A percentile compares a stretch with the other conserved stretches of the same genome.
These are phyloP conservation scores for Vitis rupestris DNA, from an alignment of 164 flowering plant genomes.

Conservation along the genomic window DNA sequence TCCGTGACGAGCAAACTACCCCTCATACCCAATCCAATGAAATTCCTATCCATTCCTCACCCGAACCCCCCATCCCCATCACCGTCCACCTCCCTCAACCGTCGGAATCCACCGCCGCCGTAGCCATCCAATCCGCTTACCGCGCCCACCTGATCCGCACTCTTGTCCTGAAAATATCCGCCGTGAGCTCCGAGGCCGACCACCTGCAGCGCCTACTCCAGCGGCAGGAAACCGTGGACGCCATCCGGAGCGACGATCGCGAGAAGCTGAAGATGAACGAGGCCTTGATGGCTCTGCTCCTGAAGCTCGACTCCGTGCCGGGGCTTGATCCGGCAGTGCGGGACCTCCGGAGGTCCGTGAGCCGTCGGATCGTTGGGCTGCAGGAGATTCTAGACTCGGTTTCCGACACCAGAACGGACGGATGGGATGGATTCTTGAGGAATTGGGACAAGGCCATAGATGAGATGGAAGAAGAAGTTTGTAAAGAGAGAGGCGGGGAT, in stretches of 20 bases:
- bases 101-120: slow-evolving; percentile 33
- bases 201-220: slow-evolving; percentile 54
- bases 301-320: slow-evolving; percentile 73
- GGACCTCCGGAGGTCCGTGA: slow-evolving; percentile 66
- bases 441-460: slow-evolving; percentile 58
- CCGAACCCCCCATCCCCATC: slow-evolving; percentile 14
- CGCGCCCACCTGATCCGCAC: slow-evolving; percentile 52
- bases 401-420: slow-evolving; percentile 23
- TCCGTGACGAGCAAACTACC: slow-evolving; percentile 31
- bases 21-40: slow-evolving; percentile 21
- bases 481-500: slow-evolving; percentile 49
- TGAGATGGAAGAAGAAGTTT: slow-evolving; percentile 44
- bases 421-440: slow-evolving; percentile 27
- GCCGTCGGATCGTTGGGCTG: slow-evolving; percentile 79
- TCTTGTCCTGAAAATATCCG: slow-evolving; percentile 44
- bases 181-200: slow-evolving; percentile 52
- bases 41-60: slow-evolving; percentile 25
- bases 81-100: slow-evolving; percentile 24
- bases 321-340: slow-evolving; percentile 66
- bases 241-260: slow-evolving; percentile 48
- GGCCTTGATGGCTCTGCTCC: slow-evolving; percentile 67
- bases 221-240: slow-evolving; percentile 83
- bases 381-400: slow-evolving; percentile 83
- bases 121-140: slow-evolving; percentile 70
- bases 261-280: slow-evolving; percentile 73